A percentile compares a stretch with the other conserved stretches of the same genome.
These are phyloP conservation scores for Calonectria fujianensis DNA, from an alignment of 2,329 filamentous ascomycete genomes.

Conservation along the genomic window DNA sequence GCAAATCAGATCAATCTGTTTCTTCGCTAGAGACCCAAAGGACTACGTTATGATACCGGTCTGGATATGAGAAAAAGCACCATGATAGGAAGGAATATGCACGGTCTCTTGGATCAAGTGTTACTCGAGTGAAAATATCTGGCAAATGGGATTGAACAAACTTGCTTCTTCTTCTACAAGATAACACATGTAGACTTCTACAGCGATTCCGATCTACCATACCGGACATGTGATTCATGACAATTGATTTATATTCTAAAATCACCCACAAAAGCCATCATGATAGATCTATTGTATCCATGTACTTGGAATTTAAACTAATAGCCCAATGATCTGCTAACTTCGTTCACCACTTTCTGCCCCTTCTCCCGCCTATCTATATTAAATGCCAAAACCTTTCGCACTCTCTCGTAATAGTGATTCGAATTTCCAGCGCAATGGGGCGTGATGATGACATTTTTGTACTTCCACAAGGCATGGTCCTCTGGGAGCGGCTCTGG, in stretches of 20 bases:
- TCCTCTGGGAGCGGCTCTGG: constrained; percentile 78
- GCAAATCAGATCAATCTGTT: constrained; percentile 59
- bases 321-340: neutral
- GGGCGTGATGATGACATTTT: constrained; percentile 48
- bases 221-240: neutral
- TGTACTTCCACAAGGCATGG: constrained; percentile 21
- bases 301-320: neutral
- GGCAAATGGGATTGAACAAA: neutral
- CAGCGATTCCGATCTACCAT: neutral
- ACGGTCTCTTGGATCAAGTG: neutral
- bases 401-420: constrained; percentile 5
- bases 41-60: neutral
- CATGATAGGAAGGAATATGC: neutral
- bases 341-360: neutral
- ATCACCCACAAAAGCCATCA: neutral
- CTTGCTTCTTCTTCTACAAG: neutral
- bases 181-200: neutral
- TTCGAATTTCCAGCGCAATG: constrained; percentile 55
- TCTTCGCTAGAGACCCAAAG: constrained; percentile 44
- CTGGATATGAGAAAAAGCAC: neutral
- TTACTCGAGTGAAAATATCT: neutral
- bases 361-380: constrained; percentile 1
- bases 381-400: constrained; percentile 5
- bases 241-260: neutral
- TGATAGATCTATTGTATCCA: neutral